These are phyloP conservation scores for Apophysomyces elegans DNA, from an alignment of 371 early-diverging fungal genomes.

Conservation along the genomic window DNA sequence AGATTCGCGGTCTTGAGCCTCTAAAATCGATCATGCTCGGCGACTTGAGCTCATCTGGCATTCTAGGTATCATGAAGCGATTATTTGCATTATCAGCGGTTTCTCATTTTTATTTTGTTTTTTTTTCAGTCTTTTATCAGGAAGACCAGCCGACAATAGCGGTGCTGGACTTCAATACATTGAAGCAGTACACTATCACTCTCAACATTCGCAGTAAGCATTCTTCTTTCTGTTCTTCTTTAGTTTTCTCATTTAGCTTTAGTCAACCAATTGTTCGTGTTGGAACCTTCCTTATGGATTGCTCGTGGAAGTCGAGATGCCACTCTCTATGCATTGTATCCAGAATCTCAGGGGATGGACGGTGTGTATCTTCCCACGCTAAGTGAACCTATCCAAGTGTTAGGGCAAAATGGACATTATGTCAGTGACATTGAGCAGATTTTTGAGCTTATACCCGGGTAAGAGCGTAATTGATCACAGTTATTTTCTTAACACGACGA, in stretches of 20 bases:
- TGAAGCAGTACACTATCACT: constrained; percentile 54
- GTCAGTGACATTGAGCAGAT: constrained; percentile 33
- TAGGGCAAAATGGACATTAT: constrained; percentile 45
- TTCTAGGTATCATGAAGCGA: constrained; percentile 26
- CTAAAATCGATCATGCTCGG: constrained; percentile 61
- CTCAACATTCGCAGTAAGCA: constrained; percentile 45
- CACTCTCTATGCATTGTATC: constrained; percentile 45
- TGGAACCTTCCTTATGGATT: constrained; percentile 61
- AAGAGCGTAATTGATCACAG: background rate
- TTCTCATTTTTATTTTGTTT: background rate
- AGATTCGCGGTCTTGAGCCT: constrained; percentile 57
- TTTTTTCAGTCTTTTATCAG: constrained; percentile 64
- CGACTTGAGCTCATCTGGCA: constrained; percentile 45
- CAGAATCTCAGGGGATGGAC: constrained; percentile 23
- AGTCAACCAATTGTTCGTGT: constrained; percentile 53
- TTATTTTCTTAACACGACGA: background rate
- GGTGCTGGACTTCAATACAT: constrained; percentile 65
- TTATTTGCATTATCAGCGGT: background rate
- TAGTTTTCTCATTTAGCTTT: background rate
- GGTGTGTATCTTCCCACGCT: constrained; percentile 13
- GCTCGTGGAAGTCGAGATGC: constrained; percentile 59
- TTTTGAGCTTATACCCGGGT: constrained; percentile 28
- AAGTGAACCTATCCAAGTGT: constrained; percentile 34
- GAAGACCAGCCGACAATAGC: constrained; percentile 56
- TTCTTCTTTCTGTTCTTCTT: background rate